Base-by-base conservation (phyloP, 441 rosid species). In the Adansonia madagascariensis region DNA sequence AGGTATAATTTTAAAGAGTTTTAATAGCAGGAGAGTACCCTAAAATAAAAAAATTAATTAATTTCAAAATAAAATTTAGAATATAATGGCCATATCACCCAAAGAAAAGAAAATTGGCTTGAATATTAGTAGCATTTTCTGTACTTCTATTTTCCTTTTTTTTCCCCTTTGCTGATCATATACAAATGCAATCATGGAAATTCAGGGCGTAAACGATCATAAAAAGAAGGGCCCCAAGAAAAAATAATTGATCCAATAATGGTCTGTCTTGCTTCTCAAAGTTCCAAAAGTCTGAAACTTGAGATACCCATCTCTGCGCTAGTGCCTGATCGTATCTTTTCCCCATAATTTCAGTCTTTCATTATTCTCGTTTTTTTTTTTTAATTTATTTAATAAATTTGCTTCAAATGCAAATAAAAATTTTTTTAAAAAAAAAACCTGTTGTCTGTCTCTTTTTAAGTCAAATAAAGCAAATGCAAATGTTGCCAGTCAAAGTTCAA, bases 401-500 rank as follows among this genome's bases (percentile, higher is more conserved):
- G 9, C 44, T 14, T 35, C 12, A 35, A 64, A 15, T 61, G 27
- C 17, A 27, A 61, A 24, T 22, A 24, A 15, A 15, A 14, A 15
- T 14, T 1, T 3, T 15, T 15, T 0, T 1, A 1, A 6, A 56
- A 3, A 35, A 15, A 5, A 68, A 68, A 10, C 35, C 39, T 4
- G n/a, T 12, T 20, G 20, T 3, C 63, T 68, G 80, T 77, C 81
- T 46, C 64, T 73, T 79, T 79, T 81, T 22, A 7, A 22, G 67
- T 65, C 75, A 60, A 68, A 65, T 10, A n/a, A 10, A 44, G 22
- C 67, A 55, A 53, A 24, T 44, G 3, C 9, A 46, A 15, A 18
- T 68, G 35, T 10, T 53, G 20, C 11, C 35, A 15, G 80, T 81
- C 84, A 73, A 78, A 78, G 60, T 67, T 49, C 24, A 52, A 70